Conservation (phyloP, 768 basidiomycete species). For the Xerocomus potaroensis region DNA sequence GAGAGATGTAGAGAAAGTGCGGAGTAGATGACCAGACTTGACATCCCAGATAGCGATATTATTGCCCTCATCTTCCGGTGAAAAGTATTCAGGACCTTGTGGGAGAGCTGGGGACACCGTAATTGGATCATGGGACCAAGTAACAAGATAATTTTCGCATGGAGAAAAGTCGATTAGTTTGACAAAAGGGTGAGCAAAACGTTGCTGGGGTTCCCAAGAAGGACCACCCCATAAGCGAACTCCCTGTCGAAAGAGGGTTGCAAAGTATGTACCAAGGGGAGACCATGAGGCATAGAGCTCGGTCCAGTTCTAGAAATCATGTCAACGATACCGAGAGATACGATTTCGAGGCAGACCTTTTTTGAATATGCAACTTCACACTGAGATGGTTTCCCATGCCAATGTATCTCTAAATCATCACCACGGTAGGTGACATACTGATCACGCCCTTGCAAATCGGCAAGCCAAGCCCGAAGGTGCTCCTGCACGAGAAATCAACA, state of each 20-base stretch:
- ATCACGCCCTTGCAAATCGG: constrained; percentile 88
- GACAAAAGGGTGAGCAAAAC: constrained; percentile 93
- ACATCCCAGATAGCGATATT: constrained; percentile 98
- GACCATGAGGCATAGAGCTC: constrained; percentile 98
- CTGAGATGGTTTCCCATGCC: constrained; percentile 90
- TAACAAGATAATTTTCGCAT: constrained; percentile 93
- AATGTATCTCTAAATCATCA: constrained; percentile 84
- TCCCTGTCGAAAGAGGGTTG: constrained; percentile 92
- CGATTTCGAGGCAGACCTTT: constrained; percentile 46
- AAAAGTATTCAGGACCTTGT: constrained; percentile 82
- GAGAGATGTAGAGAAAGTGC: constrained; percentile 77
- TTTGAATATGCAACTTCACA: constrained; percentile 73
- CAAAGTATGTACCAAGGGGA: constrained; percentile 89
- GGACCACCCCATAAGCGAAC: constrained; percentile 94
- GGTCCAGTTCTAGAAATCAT: constrained; percentile 74
- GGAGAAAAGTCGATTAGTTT: constrained; percentile 97
- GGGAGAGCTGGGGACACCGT: constrained; percentile 74
- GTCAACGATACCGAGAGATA: constrained; percentile 6
- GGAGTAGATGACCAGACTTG: constrained; percentile 86
- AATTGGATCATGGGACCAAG: constrained; percentile 95
- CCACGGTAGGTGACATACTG: constrained; percentile 94
- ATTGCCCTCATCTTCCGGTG: constrained; percentile 94
- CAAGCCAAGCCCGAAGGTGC: constrained; percentile 93
- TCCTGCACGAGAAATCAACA: constrained; percentile 50
- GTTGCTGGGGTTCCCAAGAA: constrained; percentile 83